These are phyloP conservation scores for Penicillium goetzii DNA, from an alignment of 495 filamentous ascomycete species.

Conservation along the genomic window DNA sequence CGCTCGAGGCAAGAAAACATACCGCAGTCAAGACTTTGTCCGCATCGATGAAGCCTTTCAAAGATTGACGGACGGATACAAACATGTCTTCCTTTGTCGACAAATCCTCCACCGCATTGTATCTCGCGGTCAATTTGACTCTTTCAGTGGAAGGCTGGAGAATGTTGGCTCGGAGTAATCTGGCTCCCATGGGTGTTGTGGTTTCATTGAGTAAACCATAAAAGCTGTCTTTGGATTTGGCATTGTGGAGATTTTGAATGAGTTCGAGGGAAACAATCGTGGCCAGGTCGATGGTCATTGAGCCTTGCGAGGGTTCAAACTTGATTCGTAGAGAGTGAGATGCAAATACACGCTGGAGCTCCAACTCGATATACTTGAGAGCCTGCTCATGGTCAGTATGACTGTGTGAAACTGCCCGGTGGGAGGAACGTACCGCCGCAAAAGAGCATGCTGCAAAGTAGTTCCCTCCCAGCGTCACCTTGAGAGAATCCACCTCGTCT, in stretches of 20 bases:
- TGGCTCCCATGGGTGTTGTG: slow-evolving; percentile 82
- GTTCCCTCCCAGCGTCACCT: slow-evolving; percentile 75
- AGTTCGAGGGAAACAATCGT: slow-evolving; percentile 86
- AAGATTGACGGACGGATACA: slow-evolving; percentile 69
- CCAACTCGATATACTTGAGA: slow-evolving; percentile 78
- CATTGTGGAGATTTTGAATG: slow-evolving; percentile 80
- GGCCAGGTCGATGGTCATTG: slow-evolving; percentile 91
- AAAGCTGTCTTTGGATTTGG: slow-evolving; percentile 75
- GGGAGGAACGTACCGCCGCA: slow-evolving; percentile 66
- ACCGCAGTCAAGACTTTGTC: slow-evolving; percentile 45
- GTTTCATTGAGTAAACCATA: slow-evolving; percentile 86
- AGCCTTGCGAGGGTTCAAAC: slow-evolving; percentile 86
- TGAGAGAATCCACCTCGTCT: slow-evolving; percentile 78
- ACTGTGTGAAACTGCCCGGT: slow-evolving; percentile 7
- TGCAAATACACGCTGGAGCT: slow-evolving; percentile 65
- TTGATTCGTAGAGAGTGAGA: slow-evolving; percentile 81
- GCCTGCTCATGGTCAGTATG: slow-evolving; percentile 54
- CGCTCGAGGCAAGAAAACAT: background rate
- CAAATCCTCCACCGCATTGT: slow-evolving; percentile 85
- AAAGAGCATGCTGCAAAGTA: slow-evolving; percentile 91
- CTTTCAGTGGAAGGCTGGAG: slow-evolving; percentile 85
- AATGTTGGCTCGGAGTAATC: slow-evolving; percentile 78
- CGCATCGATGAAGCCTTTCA: slow-evolving; percentile 69
- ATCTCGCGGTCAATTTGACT: slow-evolving; percentile 64
- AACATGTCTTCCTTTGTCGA: slow-evolving; percentile 87